These are phyloP conservation scores for Ceratocystis destructans DNA, from an alignment of 2,329 filamentous ascomycete species.

Conservation along the genomic window DNA sequence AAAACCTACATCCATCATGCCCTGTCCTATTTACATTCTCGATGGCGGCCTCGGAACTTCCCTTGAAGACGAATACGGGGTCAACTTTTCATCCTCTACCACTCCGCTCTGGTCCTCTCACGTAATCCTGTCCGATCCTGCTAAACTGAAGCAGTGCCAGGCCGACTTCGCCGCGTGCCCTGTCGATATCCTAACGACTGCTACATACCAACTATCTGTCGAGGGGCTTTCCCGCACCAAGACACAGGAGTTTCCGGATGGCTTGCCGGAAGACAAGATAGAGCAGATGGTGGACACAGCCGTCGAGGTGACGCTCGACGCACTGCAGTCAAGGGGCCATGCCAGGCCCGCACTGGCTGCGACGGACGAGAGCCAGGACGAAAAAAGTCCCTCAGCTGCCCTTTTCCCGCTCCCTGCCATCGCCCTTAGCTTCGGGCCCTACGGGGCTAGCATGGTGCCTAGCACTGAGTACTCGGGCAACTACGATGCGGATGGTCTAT, in stretches of 20 bases:
- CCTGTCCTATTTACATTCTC: conserved; percentile 34
- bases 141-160: conserved; percentile 41
- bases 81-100: conserved; percentile 35
- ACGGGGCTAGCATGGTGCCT: conserved; percentile 53
- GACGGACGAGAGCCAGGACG: too few species aligned
- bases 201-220: conserved; percentile 51
- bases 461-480: conserved; percentile 50
- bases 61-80: conserved; percentile 42
- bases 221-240: conserved; percentile 41
- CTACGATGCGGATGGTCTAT: conserved; percentile 40
- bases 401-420: conserved; percentile 25
- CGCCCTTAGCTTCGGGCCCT: conserved; percentile 50
- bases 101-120: conserved; percentile 56
- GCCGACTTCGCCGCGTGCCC: conserved; percentile 41
- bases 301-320: conserved; percentile 31
- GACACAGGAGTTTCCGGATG: conserved; percentile 30
- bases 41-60: conserved; percentile 57
- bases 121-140: conserved; percentile 41
- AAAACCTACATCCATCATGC: not conserved
- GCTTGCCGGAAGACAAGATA: conserved; percentile 25
- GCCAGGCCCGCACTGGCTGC: too few species aligned
- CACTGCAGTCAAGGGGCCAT: conserved; percentile 18
- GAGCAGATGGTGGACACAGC: conserved; percentile 29
- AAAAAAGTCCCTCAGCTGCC: not conserved
- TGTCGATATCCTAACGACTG: conserved; percentile 50